Evolutionary conservation across 352 stramenopile genomes (phyloP).

Genomic region (Globisporangium irregulare): DNA sequence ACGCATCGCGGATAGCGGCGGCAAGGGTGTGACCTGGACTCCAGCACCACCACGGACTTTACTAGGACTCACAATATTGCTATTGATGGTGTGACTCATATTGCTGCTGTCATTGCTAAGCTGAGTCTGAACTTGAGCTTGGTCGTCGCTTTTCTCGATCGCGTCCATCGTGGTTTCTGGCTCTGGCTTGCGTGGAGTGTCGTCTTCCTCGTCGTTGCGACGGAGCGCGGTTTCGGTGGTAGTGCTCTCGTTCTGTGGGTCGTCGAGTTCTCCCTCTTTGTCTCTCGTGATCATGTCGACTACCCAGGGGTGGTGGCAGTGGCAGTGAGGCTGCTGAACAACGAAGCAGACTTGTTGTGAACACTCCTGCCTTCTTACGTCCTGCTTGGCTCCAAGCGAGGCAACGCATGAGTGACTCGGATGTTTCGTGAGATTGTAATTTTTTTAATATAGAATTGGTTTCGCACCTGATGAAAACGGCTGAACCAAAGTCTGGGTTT

Average conservation of each 20-base stretch:
- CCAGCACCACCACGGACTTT: neutral
- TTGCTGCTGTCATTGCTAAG: neutral
- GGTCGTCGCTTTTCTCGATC: neutral
- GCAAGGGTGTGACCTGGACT: constrained; percentile 30
- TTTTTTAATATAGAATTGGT: neutral
- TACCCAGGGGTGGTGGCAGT: neutral
- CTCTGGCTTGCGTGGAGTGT: neutral
- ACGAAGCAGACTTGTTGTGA: neutral
- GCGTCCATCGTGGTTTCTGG: neutral
- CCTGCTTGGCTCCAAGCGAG: neutral
- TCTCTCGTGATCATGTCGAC: constrained; percentile 5
- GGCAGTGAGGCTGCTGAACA: neutral
- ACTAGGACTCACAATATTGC: neutral
- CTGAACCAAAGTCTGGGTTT: neutral
- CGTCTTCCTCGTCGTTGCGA: neutral
- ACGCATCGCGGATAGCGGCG: constrained; percentile 14
- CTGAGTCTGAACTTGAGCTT: neutral
- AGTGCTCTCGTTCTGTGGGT: neutral
- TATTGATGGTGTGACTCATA: neutral
- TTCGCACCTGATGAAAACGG: constrained; percentile 3
- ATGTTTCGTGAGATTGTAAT: neutral
- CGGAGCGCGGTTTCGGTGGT: neutral
- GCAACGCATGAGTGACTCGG: neutral
- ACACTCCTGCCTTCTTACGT: neutral
- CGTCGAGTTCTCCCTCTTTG: neutral